These are phyloP conservation scores for Neurospora sp. DNA, from an alignment of 495 filamentous ascomycete genomes.

Conservation along the genomic window DNA sequence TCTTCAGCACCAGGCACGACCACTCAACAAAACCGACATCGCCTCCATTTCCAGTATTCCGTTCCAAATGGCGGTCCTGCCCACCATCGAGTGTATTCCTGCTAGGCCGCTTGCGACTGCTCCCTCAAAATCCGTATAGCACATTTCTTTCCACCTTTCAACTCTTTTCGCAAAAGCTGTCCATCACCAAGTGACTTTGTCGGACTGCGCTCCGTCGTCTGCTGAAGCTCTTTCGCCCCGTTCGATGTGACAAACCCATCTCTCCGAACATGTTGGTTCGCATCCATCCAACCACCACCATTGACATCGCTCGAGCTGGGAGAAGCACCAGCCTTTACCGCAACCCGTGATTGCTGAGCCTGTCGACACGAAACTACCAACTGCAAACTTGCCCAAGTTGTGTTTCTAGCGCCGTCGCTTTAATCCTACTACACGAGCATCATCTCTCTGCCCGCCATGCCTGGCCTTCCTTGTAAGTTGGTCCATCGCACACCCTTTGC, in stretches of 20 bases:
- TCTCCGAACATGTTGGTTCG: constrained; percentile 27
- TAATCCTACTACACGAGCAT: neutral
- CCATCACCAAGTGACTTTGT: neutral
- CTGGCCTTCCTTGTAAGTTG: constrained; percentile 73
- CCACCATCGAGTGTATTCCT: neutral
- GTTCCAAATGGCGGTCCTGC: neutral
- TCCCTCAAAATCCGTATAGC: neutral
- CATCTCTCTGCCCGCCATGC: constrained; percentile 49
- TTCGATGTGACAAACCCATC: constrained; percentile 16
- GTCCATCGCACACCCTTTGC: neutral
- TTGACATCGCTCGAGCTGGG: constrained; percentile 25
- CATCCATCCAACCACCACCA: constrained; percentile 13
- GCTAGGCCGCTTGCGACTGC: neutral
- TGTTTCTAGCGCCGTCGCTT: neutral
- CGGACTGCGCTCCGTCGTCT: neutral
- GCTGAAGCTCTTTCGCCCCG: neutral
- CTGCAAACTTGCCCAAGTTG: neutral
- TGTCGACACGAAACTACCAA: neutral
- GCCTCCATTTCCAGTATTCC: neutral
- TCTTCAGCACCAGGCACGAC: neutral
- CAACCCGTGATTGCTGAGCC: constrained; percentile 10
- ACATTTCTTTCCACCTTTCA: neutral
- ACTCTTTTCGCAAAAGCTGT: neutral
- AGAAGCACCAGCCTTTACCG: constrained; percentile 13
- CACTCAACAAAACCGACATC: neutral